Evolutionary conservation across 1,284 basidiomycete species (phyloP).

Genomic region (Rhodotorula sp.): DNA sequence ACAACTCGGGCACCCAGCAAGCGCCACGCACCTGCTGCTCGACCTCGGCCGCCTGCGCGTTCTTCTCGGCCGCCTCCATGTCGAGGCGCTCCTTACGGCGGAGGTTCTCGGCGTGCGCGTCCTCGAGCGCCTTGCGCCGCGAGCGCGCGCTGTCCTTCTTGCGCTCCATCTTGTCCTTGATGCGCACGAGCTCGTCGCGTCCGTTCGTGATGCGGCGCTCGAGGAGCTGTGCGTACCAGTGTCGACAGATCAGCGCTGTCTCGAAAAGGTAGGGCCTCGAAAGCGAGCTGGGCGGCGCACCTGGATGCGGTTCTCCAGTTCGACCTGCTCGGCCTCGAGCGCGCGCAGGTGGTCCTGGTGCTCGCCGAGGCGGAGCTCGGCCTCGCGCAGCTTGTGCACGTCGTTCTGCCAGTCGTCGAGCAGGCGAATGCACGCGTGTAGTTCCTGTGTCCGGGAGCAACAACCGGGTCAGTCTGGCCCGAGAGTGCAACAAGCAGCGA

Average conservation of each 20-base stretch:
- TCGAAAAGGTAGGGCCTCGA: too few relatives aligned
- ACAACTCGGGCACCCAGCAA: background rate
- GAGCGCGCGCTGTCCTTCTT: conserved; percentile 22
- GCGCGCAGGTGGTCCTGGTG: conserved; percentile 34
- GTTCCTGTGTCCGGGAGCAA: conserved; percentile 16
- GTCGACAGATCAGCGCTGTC: too few relatives aligned
- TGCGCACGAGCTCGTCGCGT: conserved; percentile 29
- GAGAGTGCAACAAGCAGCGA: background rate
- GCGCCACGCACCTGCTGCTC: conserved; percentile 28
- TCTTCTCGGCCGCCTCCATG: conserved; percentile 38
- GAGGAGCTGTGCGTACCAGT: conserved; percentile 15
- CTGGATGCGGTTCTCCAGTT: conserved; percentile 34
- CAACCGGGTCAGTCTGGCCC: too few relatives aligned
- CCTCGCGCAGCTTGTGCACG: conserved; percentile 31
- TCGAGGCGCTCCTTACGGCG: conserved; percentile 28
- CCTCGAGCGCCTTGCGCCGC: conserved; percentile 36
- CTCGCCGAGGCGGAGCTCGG: conserved; percentile 23
- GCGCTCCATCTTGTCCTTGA: conserved; percentile 38
- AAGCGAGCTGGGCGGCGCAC: background rate
- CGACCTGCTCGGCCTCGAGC: conserved; percentile 31
- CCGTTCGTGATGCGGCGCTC: conserved; percentile 33
- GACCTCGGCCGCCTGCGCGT: conserved; percentile 29
- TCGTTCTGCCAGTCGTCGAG: conserved; percentile 43
- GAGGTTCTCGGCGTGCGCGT: conserved; percentile 18
- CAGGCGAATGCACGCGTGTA: conserved; percentile 38